These are phyloP conservation scores for Malus orientalis DNA, from an alignment of 306 rosid genomes.

Conservation along the genomic window DNA sequence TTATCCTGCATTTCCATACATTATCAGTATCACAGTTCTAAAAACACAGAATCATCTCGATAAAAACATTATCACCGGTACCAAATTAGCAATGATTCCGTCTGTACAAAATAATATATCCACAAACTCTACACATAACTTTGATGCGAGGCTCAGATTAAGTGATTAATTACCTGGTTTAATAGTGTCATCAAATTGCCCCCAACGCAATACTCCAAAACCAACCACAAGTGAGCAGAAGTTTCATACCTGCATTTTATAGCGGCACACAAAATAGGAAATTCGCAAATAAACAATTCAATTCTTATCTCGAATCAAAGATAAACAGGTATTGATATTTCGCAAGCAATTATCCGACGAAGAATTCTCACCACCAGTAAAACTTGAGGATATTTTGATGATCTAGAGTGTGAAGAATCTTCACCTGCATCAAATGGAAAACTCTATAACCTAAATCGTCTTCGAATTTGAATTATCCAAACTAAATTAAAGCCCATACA, in stretches of 20 bases:
- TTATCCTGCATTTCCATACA: constrained; percentile 59
- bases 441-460: neutral
- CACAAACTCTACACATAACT: neutral
- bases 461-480: neutral
- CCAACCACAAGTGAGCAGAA: constrained; percentile 95
- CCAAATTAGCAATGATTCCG: neutral
- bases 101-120: neutral
- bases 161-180: constrained; percentile 54
- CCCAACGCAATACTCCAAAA: constrained; percentile 93
- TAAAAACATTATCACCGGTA: neutral
- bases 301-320: neutral
- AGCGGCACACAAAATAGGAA: neutral
- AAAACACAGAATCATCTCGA: neutral
- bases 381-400: constrained; percentile 76
- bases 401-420: constrained; percentile 80
- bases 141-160: neutral
- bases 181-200: constrained; percentile 81
- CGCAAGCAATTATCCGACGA: neutral
- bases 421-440: constrained; percentile 49
- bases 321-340: neutral
- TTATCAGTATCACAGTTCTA: constrained; percentile 6
- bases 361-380: constrained; percentile 56
- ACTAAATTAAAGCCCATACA: neutral
- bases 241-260: constrained; percentile 69
- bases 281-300: neutral